Base-by-base conservation (phyloP, 192 early-diverging fungal species). In the Podochytrium sp. region DNA sequence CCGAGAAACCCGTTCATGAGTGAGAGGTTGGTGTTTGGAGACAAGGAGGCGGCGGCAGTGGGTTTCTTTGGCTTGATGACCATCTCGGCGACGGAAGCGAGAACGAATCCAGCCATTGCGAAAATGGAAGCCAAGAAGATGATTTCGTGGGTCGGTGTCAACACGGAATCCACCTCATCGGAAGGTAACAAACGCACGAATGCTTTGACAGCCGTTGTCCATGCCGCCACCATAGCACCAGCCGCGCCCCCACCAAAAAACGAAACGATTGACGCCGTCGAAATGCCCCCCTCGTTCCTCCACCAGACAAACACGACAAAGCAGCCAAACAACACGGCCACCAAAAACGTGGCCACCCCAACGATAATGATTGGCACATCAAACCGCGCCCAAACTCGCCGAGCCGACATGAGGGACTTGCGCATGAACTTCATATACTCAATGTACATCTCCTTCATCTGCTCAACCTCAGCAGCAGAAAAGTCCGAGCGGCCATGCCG, bases 321-420 rank as follows among this genome's bases (percentile, higher is more conserved):
- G 37, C 43, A 47, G 29, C 29, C 25, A 14, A 77, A 77, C 7
- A 41, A 52, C 25, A 79, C 23, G 32, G 64, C 27, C 2, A 79
- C 32, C 1, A 74, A 33, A 34, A 86, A 69, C 3, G 79, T 47
- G 33, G 95, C 74, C 1, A 93, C 76, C 10, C 97, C 97, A 6
- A 90, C 65, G 0, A 86, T 65, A 76, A 98, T 97, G 37, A 92
- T 80, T 1, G 84, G 82, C 4, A 88, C 78, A 57, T 98, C 95
- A 74, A 98, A 98, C 34, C 94, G 92, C 18, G 95, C 93, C 97
- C 97, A 98, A 41, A 93, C 87, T 35, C 85, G 79, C n/a, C 93
- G 89, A 64, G 92, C 88, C 20, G 89, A 86, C 16, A 84, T 84
- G 16, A 98, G 82, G 0, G 92, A 85, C 3, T 75, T 74, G 0